Percentiles rank a stretch among this genome's conserved stretches.
These are phyloP conservation scores for Schwanniomyces yamadae DNA, from an alignment of 805 yeast genomes.

Conservation along the genomic window DNA sequence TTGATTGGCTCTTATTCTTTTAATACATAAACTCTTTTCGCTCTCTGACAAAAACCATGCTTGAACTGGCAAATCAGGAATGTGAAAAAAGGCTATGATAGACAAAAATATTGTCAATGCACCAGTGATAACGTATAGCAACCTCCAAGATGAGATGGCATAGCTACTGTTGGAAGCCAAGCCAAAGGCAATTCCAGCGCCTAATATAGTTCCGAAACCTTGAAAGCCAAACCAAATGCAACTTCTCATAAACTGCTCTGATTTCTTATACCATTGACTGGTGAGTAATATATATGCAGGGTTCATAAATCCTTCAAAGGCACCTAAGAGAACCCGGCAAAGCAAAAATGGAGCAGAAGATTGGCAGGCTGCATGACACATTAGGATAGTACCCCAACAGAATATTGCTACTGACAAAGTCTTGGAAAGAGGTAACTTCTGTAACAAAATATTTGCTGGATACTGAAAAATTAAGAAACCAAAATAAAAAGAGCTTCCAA, in stretches of 20 bases:
- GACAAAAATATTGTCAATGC: conserved; percentile 34
- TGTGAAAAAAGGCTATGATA: conserved; percentile 24
- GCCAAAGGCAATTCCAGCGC: conserved; percentile 35
- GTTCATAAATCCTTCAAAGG: conserved; percentile 20
- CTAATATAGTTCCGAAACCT: conserved; percentile 35
- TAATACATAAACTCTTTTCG: conserved; percentile 44
- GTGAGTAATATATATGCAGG: conserved; percentile 11
- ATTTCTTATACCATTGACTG: conserved; percentile 13
- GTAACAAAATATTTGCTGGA: conserved; percentile 7
- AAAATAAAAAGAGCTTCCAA: conserved; percentile 44
- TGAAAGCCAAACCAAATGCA: conserved; percentile 35
- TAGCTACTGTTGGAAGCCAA: conserved; percentile 9
- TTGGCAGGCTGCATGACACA: conserved; percentile 3
- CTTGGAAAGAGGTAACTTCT: conserved; percentile 20
- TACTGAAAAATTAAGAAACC: conserved; percentile 19
- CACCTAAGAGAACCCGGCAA: conserved; percentile 12
- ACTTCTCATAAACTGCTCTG: conserved; percentile 30
- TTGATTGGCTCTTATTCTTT: conserved; percentile 41
- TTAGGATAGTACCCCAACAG: conserved; percentile 9
- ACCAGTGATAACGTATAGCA: conserved; percentile 44
- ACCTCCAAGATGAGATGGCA: conserved; percentile 36
- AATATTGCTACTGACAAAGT: conserved; percentile 14
- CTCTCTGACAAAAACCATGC: conserved; percentile 43
- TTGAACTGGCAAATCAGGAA: conserved; percentile 31
- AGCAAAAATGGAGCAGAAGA: conserved; percentile 8